These are phyloP conservation scores for Suillus discolor DNA, from an alignment of 768 basidiomycete species.

Conservation along the genomic window DNA sequence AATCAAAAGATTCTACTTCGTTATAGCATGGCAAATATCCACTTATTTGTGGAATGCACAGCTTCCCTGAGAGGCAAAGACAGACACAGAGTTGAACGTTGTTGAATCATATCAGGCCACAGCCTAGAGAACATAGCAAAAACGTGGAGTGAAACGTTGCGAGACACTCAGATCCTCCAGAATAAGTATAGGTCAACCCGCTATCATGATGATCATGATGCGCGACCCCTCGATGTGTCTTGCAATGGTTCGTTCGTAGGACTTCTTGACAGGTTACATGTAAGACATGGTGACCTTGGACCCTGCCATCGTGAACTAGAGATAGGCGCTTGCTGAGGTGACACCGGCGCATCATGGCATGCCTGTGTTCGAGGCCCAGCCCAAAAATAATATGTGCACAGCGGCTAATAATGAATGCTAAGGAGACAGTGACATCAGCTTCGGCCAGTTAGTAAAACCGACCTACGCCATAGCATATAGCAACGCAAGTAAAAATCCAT, in stretches of 20 bases:
- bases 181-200: constrained; percentile 8
- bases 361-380: neutral
- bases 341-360: neutral
- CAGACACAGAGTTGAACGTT: neutral
- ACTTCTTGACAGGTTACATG: neutral
- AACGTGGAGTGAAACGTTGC: neutral
- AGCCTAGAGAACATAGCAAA: neutral
- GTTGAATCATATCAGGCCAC: neutral
- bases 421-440: constrained; percentile 1
- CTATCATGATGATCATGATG: neutral
- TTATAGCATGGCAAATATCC: neutral
- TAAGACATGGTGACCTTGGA: neutral
- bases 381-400: neutral
- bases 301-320: neutral
- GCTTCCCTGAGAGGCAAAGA: constrained; percentile 1
- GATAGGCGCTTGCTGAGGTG: neutral
- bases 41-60: constrained; percentile 8
- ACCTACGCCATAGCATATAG: neutral
- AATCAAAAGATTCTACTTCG: neutral
- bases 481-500: neutral
- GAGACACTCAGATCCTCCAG: neutral
- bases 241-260: neutral
- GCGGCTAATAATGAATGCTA: neutral
- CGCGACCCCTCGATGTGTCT: neutral
- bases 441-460: neutral